phyloP scores from a whole-genome alignment of 257 asterid species.

The Gynochthodes officinalis region DNA sequence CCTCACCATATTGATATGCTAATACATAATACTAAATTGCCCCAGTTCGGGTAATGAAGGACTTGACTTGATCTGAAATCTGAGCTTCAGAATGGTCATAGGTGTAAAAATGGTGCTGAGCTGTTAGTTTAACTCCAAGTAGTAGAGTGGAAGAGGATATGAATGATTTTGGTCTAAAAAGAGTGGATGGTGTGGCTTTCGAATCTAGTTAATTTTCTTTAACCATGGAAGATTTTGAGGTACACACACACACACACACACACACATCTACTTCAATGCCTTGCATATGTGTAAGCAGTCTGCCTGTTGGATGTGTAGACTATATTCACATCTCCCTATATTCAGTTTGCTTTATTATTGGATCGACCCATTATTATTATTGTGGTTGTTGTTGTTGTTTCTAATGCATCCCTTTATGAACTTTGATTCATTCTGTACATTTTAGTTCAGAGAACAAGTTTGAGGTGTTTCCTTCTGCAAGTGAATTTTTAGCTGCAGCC shows the following conservation, averaged over 20 bases:
- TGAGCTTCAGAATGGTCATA: not conserved
- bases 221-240: not conserved
- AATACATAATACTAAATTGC: not conserved
- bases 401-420: not conserved
- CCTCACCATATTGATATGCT: not conserved
- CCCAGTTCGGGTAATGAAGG: not conserved
- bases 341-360: not conserved
- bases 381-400: too few species aligned
- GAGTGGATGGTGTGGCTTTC: not conserved
- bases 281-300: too few species aligned
- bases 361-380: not conserved
- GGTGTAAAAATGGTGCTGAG: not conserved
- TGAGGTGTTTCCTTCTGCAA: constrained; percentile 20
- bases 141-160: not conserved
- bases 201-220: not conserved
- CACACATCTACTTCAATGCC: not conserved
- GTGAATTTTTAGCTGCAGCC: constrained; percentile 12
- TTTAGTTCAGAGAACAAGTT: not conserved
- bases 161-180: not conserved
- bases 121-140: not conserved
- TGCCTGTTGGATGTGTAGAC: not conserved
- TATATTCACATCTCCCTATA: not conserved
- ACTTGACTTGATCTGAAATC: not conserved
- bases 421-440: not conserved
- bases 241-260: not conserved